These are phyloP conservation scores for Diaporthe vexans DNA, from an alignment of 2,329 filamentous ascomycete genomes.

Conservation along the genomic window DNA sequence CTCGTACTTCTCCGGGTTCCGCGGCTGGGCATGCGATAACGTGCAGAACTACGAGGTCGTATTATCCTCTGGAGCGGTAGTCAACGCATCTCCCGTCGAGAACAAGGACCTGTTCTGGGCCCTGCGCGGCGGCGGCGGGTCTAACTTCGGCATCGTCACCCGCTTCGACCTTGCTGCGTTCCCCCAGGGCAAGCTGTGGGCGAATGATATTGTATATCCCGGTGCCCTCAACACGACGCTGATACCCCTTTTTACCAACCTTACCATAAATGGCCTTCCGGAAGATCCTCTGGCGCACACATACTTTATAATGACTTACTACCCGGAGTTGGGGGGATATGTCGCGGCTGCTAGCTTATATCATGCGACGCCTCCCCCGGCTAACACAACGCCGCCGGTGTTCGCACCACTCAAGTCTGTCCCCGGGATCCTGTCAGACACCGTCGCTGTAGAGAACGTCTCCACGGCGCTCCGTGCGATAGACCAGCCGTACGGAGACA, in stretches of 20 bases:
- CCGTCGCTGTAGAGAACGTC: slow-evolving; percentile 46
- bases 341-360: neutral
- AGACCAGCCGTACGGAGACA: slow-evolving; percentile 45
- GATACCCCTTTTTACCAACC: neutral
- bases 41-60: slow-evolving; percentile 62
- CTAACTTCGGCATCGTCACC: slow-evolving; percentile 57
- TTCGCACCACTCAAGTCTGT: neutral
- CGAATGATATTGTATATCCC: neutral
- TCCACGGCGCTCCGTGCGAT: slow-evolving; percentile 46
- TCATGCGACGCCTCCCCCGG: neutral
- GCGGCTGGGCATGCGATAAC: slow-evolving; percentile 64
- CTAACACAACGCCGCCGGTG: neutral
- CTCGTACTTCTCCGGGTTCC: slow-evolving; percentile 59
- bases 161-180: slow-evolving; percentile 50
- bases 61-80: slow-evolving; percentile 58
- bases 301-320: slow-evolving; percentile 14
- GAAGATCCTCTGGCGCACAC: slow-evolving; percentile 14
- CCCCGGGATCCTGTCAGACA: slow-evolving; percentile 38
- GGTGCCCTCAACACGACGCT: slow-evolving; percentile 44
- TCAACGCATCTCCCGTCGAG: slow-evolving; percentile 54
- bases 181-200: slow-evolving; percentile 33
- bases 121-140: slow-evolving; percentile 58
- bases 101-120: slow-evolving; percentile 61
- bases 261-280: slow-evolving; percentile 16
- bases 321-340: neutral